These are phyloP conservation scores for Aspergillus hiratsukae DNA, from an alignment of 2,329 filamentous ascomycete genomes.

Conservation along the genomic window DNA sequence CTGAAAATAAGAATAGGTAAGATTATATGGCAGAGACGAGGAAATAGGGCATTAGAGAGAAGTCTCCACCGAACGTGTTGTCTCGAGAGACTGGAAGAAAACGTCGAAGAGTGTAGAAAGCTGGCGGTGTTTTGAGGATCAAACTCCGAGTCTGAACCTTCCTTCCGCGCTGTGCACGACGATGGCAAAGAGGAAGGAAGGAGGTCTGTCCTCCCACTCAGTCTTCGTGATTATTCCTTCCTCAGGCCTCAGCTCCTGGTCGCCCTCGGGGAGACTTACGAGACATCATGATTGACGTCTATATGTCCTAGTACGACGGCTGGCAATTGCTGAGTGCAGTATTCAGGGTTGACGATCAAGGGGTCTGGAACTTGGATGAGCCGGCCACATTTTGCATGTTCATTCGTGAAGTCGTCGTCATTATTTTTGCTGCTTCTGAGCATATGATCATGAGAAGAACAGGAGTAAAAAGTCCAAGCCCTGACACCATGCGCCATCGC, in stretches of 20 bases:
- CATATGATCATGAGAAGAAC: background rate
- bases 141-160: background rate
- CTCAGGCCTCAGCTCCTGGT: background rate
- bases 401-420: background rate
- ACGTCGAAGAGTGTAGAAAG: background rate
- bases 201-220: background rate
- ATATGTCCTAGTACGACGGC: background rate
- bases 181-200: background rate
- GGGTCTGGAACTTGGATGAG: background rate
- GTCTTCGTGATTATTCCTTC: background rate
- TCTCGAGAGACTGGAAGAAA: background rate
- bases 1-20: background rate
- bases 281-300: background rate
- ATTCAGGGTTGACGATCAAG: slow-evolving; percentile 2
- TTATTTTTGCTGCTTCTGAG: background rate
- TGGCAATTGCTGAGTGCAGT: background rate
- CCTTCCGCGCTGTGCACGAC: background rate
- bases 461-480: background rate
- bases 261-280: background rate
- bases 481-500: background rate
- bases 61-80: background rate
- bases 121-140: background rate
- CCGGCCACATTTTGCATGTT: background rate
- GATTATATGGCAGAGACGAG: background rate
- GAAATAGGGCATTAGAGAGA: background rate